Conservation (phyloP, 805 yeast species). For the Lachancea meyersii region DNA sequence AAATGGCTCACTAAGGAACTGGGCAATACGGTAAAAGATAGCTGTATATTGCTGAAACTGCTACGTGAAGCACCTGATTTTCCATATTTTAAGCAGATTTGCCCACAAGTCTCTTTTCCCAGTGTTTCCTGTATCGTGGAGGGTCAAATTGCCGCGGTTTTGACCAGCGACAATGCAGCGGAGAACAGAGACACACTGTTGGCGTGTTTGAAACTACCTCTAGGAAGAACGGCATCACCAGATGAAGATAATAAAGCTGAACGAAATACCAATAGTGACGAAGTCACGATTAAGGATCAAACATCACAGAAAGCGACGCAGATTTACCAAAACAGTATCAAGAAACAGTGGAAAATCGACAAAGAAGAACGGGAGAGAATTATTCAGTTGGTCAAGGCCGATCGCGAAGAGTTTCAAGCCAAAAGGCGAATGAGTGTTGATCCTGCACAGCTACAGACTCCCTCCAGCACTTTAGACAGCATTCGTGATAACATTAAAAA, state of each 20-base stretch:
- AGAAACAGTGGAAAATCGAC: conserved; percentile 32
- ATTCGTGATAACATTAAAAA: conserved; percentile 27
- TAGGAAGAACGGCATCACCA: conserved; percentile 15
- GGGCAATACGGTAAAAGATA: conserved; percentile 14
- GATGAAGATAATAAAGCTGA: background rate
- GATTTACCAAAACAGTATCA: conserved; percentile 35
- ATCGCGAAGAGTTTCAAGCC: conserved; percentile 42
- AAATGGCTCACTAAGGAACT: conserved; percentile 20
- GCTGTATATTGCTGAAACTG: conserved; percentile 38
- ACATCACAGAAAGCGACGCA: conserved; percentile 29
- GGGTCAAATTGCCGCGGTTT: conserved; percentile 41
- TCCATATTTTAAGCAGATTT: conserved; percentile 47
- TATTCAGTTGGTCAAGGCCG: conserved; percentile 45
- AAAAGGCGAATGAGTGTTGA: conserved; percentile 14
- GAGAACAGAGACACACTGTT: conserved; percentile 1
- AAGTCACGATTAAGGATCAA: background rate
- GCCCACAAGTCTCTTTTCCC: conserved; percentile 47
- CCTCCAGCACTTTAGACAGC: background rate
- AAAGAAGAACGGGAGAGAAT: conserved; percentile 52
- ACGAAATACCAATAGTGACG: background rate
- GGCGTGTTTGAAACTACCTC: background rate
- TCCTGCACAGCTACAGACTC: conserved; percentile 7
- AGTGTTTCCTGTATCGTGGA: conserved; percentile 49
- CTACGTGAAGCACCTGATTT: conserved; percentile 40
- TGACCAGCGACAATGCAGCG: conserved; percentile 32